Percentiles rank a stretch among this genome's conserved stretches.
These are phyloP conservation scores for Byssochlamys sp. DNA, from an alignment of 2,329 filamentous ascomycete genomes.

Conservation along the genomic window DNA sequence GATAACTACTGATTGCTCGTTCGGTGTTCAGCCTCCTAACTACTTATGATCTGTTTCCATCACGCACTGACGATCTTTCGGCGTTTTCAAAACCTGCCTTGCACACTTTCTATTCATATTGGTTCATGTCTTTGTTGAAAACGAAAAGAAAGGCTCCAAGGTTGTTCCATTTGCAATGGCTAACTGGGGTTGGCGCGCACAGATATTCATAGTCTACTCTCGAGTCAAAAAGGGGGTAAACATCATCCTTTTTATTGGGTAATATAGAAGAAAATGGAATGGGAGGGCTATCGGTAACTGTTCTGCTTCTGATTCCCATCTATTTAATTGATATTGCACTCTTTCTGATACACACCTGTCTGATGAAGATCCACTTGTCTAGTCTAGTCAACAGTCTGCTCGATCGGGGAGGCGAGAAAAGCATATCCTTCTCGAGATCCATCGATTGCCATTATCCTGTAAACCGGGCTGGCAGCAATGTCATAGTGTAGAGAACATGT, in stretches of 20 bases:
- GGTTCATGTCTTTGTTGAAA: background rate
- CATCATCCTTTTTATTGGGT: background rate
- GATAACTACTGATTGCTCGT: slow-evolving; percentile 39
- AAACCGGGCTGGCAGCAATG: too few relatives aligned
- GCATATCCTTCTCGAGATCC: background rate
- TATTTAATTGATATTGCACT: background rate
- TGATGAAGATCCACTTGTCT: background rate
- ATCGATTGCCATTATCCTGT: background rate
- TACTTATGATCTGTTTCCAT: slow-evolving; percentile 1
- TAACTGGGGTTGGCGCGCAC: slow-evolving; percentile 10
- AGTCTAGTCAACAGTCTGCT: background rate
- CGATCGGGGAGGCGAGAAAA: background rate
- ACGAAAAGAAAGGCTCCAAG: background rate
- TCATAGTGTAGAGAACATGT: too few relatives aligned
- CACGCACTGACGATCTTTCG: slow-evolving; percentile 1
- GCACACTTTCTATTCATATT: background rate
- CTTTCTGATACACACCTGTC: background rate
- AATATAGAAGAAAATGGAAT: background rate
- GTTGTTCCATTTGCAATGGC: slow-evolving; percentile 8
- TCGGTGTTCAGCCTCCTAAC: background rate
- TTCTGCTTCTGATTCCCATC: background rate
- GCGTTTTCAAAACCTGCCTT: background rate
- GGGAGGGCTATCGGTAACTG: background rate
- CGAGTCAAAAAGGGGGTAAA: background rate
- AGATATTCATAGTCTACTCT: slow-evolving; percentile 2